Evolutionary conservation across 495 filamentous ascomycete genomes (phyloP), one percentile per base, ranked within the genome.

Genomic region (Penicillium lividum): DNA sequence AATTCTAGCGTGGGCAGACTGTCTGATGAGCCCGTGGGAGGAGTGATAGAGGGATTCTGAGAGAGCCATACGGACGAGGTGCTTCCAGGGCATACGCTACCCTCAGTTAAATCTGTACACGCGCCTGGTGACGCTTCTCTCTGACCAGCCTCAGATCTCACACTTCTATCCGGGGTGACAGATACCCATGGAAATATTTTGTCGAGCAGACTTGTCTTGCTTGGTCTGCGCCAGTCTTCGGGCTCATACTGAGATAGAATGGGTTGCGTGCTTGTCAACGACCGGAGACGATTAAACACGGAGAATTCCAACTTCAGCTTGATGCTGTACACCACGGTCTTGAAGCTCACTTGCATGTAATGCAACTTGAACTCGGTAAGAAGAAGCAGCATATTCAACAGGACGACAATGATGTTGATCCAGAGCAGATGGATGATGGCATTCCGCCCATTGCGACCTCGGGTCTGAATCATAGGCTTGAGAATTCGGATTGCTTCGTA

Each of bases 351-450:
- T 46, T 46, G 43, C 2, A 46, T 46, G 25, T 22, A 46, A n/a
- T 46, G 43, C 16, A 46, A 10, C 43, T 46, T 46, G 25, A 22
- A 46, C 43, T 46, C 43, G 7, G 43, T 46, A 46, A 46, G 43
- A 27, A 46, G 43, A 46, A 46, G 43, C 43, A 46, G 43, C 15
- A 46, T 46, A n/a, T 46, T 46, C 16, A 46, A 27, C 16, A 46
- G 16, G 25, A 46, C 43, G 25, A 46, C 25, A 27, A 46, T 18
- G 43, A 28, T 25, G 46, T 31, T 49, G 22, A 49, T 25, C 25
- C 25, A 49, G 13, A 49, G 22, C 22, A 49, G 46, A 49, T 49
- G 46, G 13, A 49, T 49, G 22, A 49, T 49, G 46, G 22, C 25
- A 28, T 49, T 28, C 13, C 46, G 46, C 7, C 46, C 25, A 8